A percentile compares a stretch with the other conserved stretches of the same genome.
Conservation (phyloP, 2,329 filamentous ascomycete species). For the Cladorrhinum sp. region DNA sequence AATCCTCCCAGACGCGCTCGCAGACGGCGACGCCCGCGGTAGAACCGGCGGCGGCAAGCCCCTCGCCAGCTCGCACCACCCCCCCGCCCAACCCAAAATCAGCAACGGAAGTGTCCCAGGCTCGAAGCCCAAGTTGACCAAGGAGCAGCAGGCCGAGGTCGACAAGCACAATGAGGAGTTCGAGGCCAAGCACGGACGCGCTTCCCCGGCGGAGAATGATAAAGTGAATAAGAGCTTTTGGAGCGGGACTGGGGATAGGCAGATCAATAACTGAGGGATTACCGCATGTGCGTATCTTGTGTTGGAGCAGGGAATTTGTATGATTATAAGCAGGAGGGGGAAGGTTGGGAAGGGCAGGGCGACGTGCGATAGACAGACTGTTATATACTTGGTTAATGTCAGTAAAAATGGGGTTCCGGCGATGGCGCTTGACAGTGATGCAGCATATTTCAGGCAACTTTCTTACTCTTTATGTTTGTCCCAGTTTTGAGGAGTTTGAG, state of each 20-base stretch:
- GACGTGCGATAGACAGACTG: too few relatives aligned
- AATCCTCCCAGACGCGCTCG: constrained; percentile 31
- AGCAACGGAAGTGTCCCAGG: constrained; percentile 45
- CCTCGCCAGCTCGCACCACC: constrained; percentile 34
- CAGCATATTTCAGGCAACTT: too few relatives aligned
- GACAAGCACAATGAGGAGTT: constrained; percentile 58
- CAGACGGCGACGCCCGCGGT: constrained; percentile 33
- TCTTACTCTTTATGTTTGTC: too few relatives aligned
- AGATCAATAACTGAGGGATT: not conserved
- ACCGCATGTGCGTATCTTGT: too few relatives aligned
- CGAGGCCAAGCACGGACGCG: constrained; percentile 50
- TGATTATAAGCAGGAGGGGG: not conserved
- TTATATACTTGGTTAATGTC: too few relatives aligned
- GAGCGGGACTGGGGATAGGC: constrained; percentile 35
- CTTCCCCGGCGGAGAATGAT: constrained; percentile 40
- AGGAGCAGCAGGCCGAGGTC: constrained; percentile 55
- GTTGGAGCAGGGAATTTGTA: not conserved
- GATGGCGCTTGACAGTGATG: too few relatives aligned
- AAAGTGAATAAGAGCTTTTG: constrained; percentile 57
- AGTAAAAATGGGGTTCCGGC: too few relatives aligned
- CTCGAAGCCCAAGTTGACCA: constrained; percentile 35
- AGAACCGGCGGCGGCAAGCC: constrained; percentile 39
- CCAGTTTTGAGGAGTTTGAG: too few relatives aligned
- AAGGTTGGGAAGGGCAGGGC: too few relatives aligned
- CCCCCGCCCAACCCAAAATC: constrained; percentile 50